phyloP scores from a whole-genome alignment of 2,329 filamentous ascomycete genomes.

The Chaetomiaceae sp. region DNA sequence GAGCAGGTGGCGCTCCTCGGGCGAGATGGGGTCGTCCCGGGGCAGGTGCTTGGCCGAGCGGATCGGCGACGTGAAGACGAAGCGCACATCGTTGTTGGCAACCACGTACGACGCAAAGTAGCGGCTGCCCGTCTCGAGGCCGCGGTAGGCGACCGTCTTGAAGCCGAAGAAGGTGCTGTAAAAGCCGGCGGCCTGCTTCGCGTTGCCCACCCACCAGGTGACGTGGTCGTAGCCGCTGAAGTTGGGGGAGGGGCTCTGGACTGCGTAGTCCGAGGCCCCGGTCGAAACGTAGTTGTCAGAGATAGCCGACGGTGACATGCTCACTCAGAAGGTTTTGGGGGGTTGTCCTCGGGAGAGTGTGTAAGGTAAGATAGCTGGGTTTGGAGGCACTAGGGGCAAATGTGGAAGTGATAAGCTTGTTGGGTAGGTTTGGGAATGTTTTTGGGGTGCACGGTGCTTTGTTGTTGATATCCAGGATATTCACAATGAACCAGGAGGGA shows the following conservation, averaged over 20 bases:
- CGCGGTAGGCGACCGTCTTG: slow-evolving; percentile 73
- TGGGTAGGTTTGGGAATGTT: background rate
- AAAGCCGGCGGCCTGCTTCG: slow-evolving; percentile 88
- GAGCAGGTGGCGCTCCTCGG: slow-evolving; percentile 61
- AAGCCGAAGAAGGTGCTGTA: slow-evolving; percentile 88
- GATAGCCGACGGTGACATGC: slow-evolving; percentile 58
- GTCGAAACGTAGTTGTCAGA: slow-evolving; percentile 40
- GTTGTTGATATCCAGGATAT: background rate
- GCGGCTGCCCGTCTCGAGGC: slow-evolving; percentile 81
- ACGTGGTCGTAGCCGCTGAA: slow-evolving; percentile 90
- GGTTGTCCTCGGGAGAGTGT: background rate
- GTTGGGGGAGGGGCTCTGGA: slow-evolving; percentile 44
- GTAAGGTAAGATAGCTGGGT: background rate
- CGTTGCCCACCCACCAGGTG: slow-evolving; percentile 95
- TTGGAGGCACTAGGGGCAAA: background rate
- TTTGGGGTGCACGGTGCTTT: background rate
- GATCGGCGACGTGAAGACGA: slow-evolving; percentile 79
- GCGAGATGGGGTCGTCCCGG: slow-evolving; percentile 55
- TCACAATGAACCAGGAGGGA: background rate
- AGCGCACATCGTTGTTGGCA: slow-evolving; percentile 68
- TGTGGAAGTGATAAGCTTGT: too few species aligned
- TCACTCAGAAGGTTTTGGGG: slow-evolving; percentile 23
- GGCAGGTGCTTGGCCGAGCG: slow-evolving; percentile 54
- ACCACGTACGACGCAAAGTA: slow-evolving; percentile 81
- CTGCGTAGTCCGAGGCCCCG: slow-evolving; percentile 49